phyloP scores from a whole-genome alignment of 1,284 basidiomycete genomes.

The Ustanciosporium gigantosporum region DNA sequence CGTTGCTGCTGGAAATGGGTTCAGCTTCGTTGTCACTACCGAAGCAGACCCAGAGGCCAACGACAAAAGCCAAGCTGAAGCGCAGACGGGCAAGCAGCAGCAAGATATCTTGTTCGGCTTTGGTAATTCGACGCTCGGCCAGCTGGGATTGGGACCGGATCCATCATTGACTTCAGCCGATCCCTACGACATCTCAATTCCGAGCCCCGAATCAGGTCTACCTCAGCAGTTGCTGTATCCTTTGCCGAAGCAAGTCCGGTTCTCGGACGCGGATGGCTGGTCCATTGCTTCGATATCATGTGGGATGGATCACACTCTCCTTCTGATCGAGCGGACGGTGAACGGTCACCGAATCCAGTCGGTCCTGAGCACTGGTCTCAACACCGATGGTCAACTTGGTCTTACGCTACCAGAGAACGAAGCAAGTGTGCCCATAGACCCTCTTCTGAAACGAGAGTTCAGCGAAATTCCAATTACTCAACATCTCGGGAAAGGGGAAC shows the following conservation, averaged over 20 bases:
- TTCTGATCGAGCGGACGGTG: slow-evolving; percentile 6
- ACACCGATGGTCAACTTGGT: slow-evolving; percentile 50
- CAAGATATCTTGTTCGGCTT: slow-evolving; percentile 4
- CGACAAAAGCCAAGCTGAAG: no score
- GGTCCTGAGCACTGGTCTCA: slow-evolving; percentile 15
- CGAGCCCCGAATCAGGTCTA: background rate
- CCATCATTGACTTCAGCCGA: background rate
- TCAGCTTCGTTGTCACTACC: slow-evolving; percentile 13
- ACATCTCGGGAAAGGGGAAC: background rate
- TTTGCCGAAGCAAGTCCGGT: slow-evolving; percentile 3
- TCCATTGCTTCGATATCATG: background rate
- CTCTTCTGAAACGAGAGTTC: slow-evolving; percentile 6
- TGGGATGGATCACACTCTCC: slow-evolving; percentile 21
- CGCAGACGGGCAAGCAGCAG: background rate
- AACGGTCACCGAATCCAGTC: slow-evolving; percentile 5
- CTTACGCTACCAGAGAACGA: background rate
- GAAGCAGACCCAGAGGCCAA: background rate
- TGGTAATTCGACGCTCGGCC: slow-evolving; percentile 30
- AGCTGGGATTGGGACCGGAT: slow-evolving; percentile 4
- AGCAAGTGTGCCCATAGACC: slow-evolving; percentile 8
- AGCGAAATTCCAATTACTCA: background rate
- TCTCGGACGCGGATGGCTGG: slow-evolving; percentile 1
- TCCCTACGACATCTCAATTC: slow-evolving; percentile 12
- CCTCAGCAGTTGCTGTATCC: slow-evolving; percentile 14
- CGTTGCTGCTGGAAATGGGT: slow-evolving; percentile 6